phyloP scores from a whole-genome alignment of 2,329 filamentous ascomycete species.

The Fusarium veterinarium region DNA sequence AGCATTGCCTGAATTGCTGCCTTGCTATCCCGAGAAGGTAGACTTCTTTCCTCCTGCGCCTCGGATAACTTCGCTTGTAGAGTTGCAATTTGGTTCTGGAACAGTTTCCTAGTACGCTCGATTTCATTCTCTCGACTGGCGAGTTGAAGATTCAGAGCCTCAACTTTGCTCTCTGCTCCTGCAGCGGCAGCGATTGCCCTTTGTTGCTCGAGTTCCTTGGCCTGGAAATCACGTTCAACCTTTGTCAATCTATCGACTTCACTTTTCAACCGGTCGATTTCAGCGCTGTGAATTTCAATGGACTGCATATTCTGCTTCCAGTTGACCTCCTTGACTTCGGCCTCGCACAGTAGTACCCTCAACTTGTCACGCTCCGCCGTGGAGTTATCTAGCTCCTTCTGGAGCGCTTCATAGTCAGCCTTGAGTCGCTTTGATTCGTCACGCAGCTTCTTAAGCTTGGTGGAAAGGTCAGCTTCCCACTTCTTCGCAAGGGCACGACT shows the following conservation, averaged over 20 bases:
- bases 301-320: constrained; percentile 73
- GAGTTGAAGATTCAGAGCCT: constrained; percentile 69
- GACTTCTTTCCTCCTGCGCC: constrained; percentile 46
- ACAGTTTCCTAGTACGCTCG: constrained; percentile 55
- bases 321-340: constrained; percentile 75
- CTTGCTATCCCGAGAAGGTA: constrained; percentile 47
- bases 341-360: constrained; percentile 72
- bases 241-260: constrained; percentile 71
- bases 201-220: constrained; percentile 70
- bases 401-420: constrained; percentile 66
- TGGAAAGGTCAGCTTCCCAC: constrained; percentile 77
- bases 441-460: constrained; percentile 72
- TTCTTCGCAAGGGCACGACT: constrained; percentile 80
- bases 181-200: constrained; percentile 67
- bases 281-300: constrained; percentile 69
- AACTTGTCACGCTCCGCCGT: constrained; percentile 73
- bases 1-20: constrained; percentile 58
- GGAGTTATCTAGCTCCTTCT: constrained; percentile 67
- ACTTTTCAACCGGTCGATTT: constrained; percentile 68
- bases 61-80: constrained; percentile 60
- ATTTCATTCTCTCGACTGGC: constrained; percentile 61
- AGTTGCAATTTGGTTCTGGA: constrained; percentile 60
- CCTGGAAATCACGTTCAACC: constrained; percentile 71
- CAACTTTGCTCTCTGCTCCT: constrained; percentile 67
- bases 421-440: constrained; percentile 77